Evolutionary conservation across 305 asterid species (phyloP), one percentile per base, ranked within the genome.

Genomic region (Fraxinus paxiana): DNA sequence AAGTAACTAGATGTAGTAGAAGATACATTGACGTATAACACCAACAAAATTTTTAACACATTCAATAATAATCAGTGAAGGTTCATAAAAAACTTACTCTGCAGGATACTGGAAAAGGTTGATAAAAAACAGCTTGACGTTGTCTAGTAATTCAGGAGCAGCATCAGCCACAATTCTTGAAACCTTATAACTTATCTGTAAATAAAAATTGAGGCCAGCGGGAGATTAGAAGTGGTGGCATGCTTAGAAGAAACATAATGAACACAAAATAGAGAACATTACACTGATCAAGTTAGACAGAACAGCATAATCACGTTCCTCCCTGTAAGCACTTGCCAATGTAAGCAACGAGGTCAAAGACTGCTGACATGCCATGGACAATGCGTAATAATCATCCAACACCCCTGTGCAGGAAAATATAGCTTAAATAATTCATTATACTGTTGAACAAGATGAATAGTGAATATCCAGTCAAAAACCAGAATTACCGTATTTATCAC

Each of bases 321-420:
- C 97, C 81, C 90, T 90, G 84, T 83, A 96, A 86, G 99, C 94
- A 82, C 92, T 79, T 95, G 94, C 91, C 94, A 96, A 85, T 51
- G 93, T 86, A 82, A 96, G 97, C 85, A 96, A 89, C 79, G 98
- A 94, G 77, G 92, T 82, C 87, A 92, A 75, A 76, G 98, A 85
- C 86, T 91, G 94, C 83, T 92, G 95, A 83, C 99, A 90, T 79
- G 97, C 97, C 93, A 90, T 88, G 56, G 97, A 92, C 88, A 96
- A 86, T 34, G 98, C 93, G 79, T 82, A 92, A 38, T 92, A 92
- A 84, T 96, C 97, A 13, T 94, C 99, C 92, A 92, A 83, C 82
- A 94, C 91, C 84, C 99, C 99, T 96, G 93, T 78, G 81, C 87
- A 86, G 80, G 78, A 88, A 22, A 79, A 80, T 79, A 61, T 67